Evolutionary conservation across 768 basidiomycete genomes (phyloP).

Genomic region (Boletus barrowsii): DNA sequence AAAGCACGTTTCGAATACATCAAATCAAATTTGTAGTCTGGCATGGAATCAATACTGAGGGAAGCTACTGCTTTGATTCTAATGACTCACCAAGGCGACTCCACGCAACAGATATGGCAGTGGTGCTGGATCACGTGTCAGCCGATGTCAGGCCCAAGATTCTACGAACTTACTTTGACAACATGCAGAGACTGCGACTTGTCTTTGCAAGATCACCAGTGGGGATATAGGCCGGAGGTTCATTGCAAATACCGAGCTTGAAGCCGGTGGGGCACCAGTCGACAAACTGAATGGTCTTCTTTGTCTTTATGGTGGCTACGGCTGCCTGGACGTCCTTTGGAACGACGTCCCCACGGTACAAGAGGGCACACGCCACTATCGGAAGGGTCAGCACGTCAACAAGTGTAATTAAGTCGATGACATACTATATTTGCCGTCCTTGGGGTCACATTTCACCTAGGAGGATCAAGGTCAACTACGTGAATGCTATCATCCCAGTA

Average conservation of each 20-base stretch:
- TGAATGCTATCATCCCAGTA: neutral
- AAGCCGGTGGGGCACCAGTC: slow-evolving; percentile 99
- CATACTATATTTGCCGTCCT: slow-evolving; percentile 97
- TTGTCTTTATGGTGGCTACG: slow-evolving; percentile 93
- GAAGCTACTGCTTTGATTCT: neutral
- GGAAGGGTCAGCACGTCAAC: slow-evolving; percentile 12
- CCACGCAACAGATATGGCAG: slow-evolving; percentile 94
- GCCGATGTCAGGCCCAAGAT: neutral
- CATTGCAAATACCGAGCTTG: slow-evolving; percentile 98
- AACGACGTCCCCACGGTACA: slow-evolving; percentile 96
- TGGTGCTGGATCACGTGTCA: slow-evolving; percentile 53
- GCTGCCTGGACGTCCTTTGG: slow-evolving; percentile 95
- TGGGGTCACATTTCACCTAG: slow-evolving; percentile 83
- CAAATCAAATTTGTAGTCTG: slow-evolving; percentile 97
- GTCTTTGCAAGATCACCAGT: slow-evolving; percentile 95
- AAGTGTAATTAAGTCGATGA: slow-evolving; percentile 11
- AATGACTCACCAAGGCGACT: slow-evolving; percentile 62
- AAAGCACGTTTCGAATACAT: slow-evolving; percentile 96
- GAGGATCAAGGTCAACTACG: slow-evolving; percentile 1
- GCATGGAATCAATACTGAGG: slow-evolving; percentile 3
- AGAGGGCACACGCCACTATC: slow-evolving; percentile 83
- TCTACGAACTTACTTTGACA: slow-evolving; percentile 65
- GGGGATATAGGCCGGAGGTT: slow-evolving; percentile 88
- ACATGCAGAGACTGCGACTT: slow-evolving; percentile 94
- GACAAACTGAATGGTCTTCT: slow-evolving; percentile 96